Base-by-base conservation (phyloP, 2,329 filamentous ascomycete genomes). In the Drechslerella dactyloides region DNA sequence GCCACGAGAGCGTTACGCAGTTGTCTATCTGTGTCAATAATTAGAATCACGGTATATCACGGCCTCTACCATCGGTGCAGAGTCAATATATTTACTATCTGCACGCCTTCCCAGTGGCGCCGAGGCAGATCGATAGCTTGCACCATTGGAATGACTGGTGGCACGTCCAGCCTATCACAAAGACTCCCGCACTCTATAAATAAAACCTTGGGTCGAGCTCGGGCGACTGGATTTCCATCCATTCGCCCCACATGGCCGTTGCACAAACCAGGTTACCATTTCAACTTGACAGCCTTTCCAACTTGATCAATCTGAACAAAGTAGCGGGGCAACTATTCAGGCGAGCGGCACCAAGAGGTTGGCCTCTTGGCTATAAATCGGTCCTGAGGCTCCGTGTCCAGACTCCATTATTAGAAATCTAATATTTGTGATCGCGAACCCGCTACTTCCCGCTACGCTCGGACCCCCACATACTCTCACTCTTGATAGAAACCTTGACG, bases 151-250 rank as follows among this genome's bases (percentile, higher is more conserved):
- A 48, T 21, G 44, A 19, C 3, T 4, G 19, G 44, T 10, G 8
- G 19, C 5, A 8, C 11, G 44, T 48, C 21, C 44, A 23, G 44
- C 44, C 44, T 48, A 48, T 48, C 44, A 48, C n/a, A 48, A 10
- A 19, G 11, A 48, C 11, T 23, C 19, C 44, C 44, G 44, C 44
- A 4, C 15, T 48, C 44, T 48, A 48, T 48, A 48, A 48, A 48
- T 48, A 48, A 48, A 44, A 48, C n/a, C 11, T 48, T 21, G 44
- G 44, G n/a, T 48, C 15, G 6, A n/a, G 44, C 44, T 21, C 8
- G 19, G 44, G n/a, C 44, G n/a, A 48, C 15, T 48, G 44, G 27
- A 33, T 33, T 33, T 8, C n/a, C n/a, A 37, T 13, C 5, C 37
- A 2, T 6, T 42, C 19, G 44, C 44, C 44, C 44, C 44, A 48